phyloP scores from a whole-genome alignment of 2,329 filamentous ascomycete species.

The Blastomyces silverae region DNA sequence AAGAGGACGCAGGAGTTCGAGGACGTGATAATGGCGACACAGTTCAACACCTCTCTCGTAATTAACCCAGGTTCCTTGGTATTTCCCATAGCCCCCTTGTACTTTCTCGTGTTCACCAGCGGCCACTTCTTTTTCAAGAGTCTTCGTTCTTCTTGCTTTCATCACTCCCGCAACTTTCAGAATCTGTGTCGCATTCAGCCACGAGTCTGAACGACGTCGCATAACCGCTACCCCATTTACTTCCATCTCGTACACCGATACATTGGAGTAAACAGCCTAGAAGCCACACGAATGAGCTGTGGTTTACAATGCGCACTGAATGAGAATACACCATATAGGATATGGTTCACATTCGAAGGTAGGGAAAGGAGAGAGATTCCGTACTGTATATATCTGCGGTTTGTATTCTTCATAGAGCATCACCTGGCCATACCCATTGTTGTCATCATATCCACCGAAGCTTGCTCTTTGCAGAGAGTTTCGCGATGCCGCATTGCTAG shows the following conservation, averaged over 20 bases:
- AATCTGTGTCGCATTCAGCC: conserved; percentile 97
- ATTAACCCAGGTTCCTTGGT: conserved; percentile 97
- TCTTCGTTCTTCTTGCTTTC: conserved; percentile 96
- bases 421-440: conserved; percentile 37
- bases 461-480: conserved; percentile 28
- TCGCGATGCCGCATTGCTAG: conserved; percentile 33
- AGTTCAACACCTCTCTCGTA: conserved; percentile 89
- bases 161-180: conserved; percentile 95
- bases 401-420: conserved; percentile 36
- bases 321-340: background rate
- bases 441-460: conserved; percentile 38
- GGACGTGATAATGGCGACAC: conserved; percentile 63
- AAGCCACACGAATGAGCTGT: conserved; percentile 3
- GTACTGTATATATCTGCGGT: conserved; percentile 46
- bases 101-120: conserved; percentile 97
- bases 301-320: background rate
- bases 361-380: conserved; percentile 7
- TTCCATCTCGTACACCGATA: conserved; percentile 98
- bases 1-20: conserved; percentile 43
- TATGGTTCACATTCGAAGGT: background rate
- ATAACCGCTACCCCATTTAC: conserved; percentile 90
- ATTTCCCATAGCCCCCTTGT: conserved; percentile 96
- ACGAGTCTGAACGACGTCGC: conserved; percentile 89
- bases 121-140: conserved; percentile 94
- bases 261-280: conserved; percentile 45